Conservation (phyloP, 225 moss, liverwort and hornwort species). For the Lunularia cruciata region DNA sequence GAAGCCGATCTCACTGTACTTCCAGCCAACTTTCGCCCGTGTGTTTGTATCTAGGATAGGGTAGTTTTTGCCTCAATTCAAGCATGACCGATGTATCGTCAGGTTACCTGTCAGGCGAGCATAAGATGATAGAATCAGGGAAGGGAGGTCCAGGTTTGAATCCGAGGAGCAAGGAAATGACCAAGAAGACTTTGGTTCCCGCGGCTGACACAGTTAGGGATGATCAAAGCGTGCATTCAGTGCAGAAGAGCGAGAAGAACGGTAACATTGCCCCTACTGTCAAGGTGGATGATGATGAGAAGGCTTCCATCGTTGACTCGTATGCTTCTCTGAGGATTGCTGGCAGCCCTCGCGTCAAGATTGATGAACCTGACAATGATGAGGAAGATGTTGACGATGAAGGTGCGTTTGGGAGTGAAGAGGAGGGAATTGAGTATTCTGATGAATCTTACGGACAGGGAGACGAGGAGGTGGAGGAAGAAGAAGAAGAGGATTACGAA, state of each 20-base stretch:
- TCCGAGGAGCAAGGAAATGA: slow-evolving; percentile 16
- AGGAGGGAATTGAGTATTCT: slow-evolving; percentile 26
- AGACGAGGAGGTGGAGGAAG: slow-evolving; percentile 20
- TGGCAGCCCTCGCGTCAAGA: slow-evolving; percentile 26
- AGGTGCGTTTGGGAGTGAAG: slow-evolving; percentile 23
- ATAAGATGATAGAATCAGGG: slow-evolving; percentile 31
- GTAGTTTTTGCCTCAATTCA: not conserved
- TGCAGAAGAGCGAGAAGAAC: slow-evolving; percentile 21
- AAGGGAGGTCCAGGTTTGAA: slow-evolving; percentile 28
- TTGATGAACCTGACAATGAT: slow-evolving; percentile 3
- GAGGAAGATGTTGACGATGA: slow-evolving; percentile 23
- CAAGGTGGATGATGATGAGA: slow-evolving; percentile 28
- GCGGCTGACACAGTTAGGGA: slow-evolving; percentile 10
- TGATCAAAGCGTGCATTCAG: slow-evolving; percentile 11
- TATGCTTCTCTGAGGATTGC: slow-evolving; percentile 42
- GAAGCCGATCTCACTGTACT: not conserved
- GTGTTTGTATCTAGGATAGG: slow-evolving; percentile 4
- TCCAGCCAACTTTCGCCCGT: not conserved
- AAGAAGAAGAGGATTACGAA: slow-evolving; percentile 17
- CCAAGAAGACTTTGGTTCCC: slow-evolving; percentile 15
- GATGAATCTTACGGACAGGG: slow-evolving; percentile 29
- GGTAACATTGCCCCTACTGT: slow-evolving; percentile 10
- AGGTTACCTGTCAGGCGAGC: slow-evolving; percentile 14
- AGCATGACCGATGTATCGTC: slow-evolving; percentile 25
- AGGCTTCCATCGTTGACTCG: slow-evolving; percentile 17